A percentile compares a stretch with the other conserved stretches of the same genome.
These are phyloP conservation scores for Suillus hirtellus DNA, from an alignment of 768 basidiomycete genomes.

Conservation along the genomic window DNA sequence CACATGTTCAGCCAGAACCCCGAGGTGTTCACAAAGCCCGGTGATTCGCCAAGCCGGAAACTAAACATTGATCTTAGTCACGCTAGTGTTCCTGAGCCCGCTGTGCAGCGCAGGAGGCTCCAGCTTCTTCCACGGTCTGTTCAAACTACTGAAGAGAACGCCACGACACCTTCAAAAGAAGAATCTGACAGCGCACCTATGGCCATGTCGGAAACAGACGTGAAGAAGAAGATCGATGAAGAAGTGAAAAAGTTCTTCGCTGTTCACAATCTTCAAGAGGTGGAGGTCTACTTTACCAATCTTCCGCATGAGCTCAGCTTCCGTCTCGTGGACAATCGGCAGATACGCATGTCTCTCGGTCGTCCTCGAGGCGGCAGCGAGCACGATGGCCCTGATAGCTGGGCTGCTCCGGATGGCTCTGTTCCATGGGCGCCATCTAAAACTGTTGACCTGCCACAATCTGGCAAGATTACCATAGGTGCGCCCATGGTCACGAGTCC, in stretches of 20 bases:
- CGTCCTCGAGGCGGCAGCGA: conserved; percentile 90
- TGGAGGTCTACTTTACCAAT: conserved; percentile 80
- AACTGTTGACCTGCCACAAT: conserved; percentile 53
- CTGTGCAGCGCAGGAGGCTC: conserved; percentile 63
- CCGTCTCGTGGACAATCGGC: conserved; percentile 70
- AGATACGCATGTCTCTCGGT: conserved; percentile 82
- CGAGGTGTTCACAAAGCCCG: conserved; percentile 56
- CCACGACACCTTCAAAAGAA: conserved; percentile 48
- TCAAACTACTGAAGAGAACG: conserved; percentile 48
- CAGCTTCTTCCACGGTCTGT: conserved; percentile 74
- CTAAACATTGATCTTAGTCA: conserved; percentile 51
- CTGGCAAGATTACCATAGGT: conserved; percentile 82
- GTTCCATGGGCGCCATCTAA: no score
- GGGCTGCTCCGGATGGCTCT: conserved; percentile 37
- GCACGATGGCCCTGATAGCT: conserved; percentile 80
- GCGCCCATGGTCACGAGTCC: conserved; percentile 76
- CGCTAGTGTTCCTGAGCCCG: conserved; percentile 46
- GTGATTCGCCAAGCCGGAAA: conserved; percentile 49
- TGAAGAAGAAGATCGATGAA: conserved; percentile 74
- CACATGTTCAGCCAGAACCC: conserved; percentile 9
- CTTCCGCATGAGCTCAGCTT: conserved; percentile 66
- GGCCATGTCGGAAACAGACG: conserved; percentile 67
- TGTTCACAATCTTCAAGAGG: conserved; percentile 83
- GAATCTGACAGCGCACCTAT: conserved; percentile 44
- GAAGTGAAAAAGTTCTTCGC: conserved; percentile 87